Conservation (phyloP, 495 filamentous ascomycete species). For the Annulohypoxylon moriforme region DNA sequence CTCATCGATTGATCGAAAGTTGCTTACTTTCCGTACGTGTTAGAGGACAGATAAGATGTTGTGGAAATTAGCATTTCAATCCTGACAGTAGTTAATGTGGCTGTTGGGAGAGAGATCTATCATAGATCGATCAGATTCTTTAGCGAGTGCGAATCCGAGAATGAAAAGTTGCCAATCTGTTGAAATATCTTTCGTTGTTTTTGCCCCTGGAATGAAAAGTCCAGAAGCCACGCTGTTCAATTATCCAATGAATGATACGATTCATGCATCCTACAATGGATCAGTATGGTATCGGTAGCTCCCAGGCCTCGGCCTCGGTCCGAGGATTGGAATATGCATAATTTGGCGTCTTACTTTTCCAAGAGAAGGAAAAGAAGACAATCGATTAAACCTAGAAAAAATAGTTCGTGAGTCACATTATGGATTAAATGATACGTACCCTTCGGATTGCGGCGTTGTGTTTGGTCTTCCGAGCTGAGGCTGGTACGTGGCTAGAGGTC, state of each 20-base stretch:
- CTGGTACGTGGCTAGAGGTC: slow-evolving; percentile 23
- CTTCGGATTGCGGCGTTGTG: slow-evolving; percentile 36
- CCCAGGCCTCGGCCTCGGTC: slow-evolving; percentile 1
- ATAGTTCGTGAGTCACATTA: slow-evolving; percentile 3
- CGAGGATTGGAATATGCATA: not conserved
- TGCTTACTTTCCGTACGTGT: slow-evolving; percentile 10
- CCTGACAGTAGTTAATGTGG: not conserved
- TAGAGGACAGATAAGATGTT: slow-evolving; percentile 1
- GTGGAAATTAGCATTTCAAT: not conserved
- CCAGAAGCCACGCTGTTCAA: not conserved
- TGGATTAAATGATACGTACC: not conserved
- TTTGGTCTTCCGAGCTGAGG: slow-evolving; percentile 16
- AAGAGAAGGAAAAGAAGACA: not conserved
- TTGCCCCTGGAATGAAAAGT: not conserved
- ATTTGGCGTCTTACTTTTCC: not conserved
- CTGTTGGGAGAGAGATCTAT: not conserved
- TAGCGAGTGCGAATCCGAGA: slow-evolving; percentile 13
- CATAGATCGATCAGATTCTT: not conserved
- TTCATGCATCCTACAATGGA: not conserved
- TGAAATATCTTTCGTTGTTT: slow-evolving; percentile 10
- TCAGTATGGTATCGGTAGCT: not conserved
- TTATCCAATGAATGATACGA: slow-evolving; percentile 4
- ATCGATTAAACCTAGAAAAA: not conserved
- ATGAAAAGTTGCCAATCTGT: not conserved
- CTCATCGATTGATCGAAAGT: slow-evolving; percentile 7